A percentile compares a stretch with the other conserved stretches of the same genome.
Conservation (phyloP, 495 filamentous ascomycete species). For the Xeromyces bisporus region DNA sequence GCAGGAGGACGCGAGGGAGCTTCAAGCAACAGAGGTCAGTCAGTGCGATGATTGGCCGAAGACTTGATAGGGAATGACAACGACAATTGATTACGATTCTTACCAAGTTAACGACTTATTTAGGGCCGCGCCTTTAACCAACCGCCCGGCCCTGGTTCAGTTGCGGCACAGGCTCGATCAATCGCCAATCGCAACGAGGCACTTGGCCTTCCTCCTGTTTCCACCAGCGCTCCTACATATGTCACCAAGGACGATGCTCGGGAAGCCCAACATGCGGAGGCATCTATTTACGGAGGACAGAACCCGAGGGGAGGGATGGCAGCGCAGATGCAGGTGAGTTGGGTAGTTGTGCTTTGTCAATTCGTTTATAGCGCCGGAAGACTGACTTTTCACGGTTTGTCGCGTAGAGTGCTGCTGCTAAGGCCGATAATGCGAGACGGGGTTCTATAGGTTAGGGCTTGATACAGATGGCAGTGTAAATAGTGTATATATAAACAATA, state of each 20-base stretch:
- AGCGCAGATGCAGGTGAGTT: conserved; percentile 21
- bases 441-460: no score
- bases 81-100: no score
- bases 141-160: conserved; percentile 14
- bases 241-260: conserved; percentile 21
- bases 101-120: not conserved
- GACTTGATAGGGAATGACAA: no score
- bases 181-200: conserved; percentile 23
- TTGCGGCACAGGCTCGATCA: conserved; percentile 17
- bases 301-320: conserved; percentile 14
- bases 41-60: no score
- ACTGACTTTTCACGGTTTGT: no score
- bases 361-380: no score
- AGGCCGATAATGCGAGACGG: conserved; percentile 11
- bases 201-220: conserved; percentile 10
- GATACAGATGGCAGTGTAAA: no score
- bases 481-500: no score
- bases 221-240: conserved; percentile 10
- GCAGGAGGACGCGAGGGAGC: conserved; percentile 16
- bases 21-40: conserved; percentile 18
- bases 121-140: conserved; percentile 22
- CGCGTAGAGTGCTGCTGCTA: conserved; percentile 18
- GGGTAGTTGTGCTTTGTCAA: no score
- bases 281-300: conserved; percentile 15
- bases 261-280: conserved; percentile 18